Conservation (phyloP, 208 protist genomes). For the Crithidia bombi region DNA sequence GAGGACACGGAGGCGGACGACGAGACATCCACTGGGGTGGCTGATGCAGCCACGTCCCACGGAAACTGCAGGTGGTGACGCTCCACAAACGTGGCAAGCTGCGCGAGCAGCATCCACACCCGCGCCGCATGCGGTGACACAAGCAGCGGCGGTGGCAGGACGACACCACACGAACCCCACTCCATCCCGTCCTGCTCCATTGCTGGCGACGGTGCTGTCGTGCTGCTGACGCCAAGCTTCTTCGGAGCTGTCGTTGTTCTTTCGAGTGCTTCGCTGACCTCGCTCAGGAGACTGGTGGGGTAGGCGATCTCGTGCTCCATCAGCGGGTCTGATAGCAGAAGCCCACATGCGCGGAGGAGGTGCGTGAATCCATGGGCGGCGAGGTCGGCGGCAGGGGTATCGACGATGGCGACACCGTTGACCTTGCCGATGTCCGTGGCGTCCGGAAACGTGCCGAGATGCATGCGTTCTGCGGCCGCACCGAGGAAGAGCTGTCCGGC, state of each 20-base stretch:
- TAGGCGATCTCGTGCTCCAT: constrained; percentile 21
- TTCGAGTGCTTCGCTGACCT: not conserved
- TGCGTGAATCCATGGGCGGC: constrained; percentile 32
- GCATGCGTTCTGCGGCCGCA: constrained; percentile 16
- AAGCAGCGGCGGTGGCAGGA: not conserved
- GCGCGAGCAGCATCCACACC: constrained; percentile 23
- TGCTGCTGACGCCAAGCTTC: no score
- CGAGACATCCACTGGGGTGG: no score
- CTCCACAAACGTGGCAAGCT: constrained; percentile 23
- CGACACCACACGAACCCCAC: not conserved
- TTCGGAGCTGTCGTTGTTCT: no score
- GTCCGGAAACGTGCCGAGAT: constrained; percentile 8
- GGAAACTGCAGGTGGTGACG: constrained; percentile 8
- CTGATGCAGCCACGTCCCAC: constrained; percentile 1
- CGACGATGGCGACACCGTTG: not conserved
- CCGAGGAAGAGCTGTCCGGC: constrained; percentile 23
- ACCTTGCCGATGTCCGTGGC: not conserved
- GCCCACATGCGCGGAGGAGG: constrained; percentile 23
- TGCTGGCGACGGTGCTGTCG: no score
- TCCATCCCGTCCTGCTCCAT: not conserved
- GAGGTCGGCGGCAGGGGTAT: constrained; percentile 1
- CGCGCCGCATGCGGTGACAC: constrained; percentile 20
- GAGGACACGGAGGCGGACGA: not conserved
- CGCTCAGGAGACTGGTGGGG: constrained; percentile 6
- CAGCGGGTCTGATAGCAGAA: constrained; percentile 16